Evolutionary conservation across 306 rosid genomes (phyloP).

Genomic region (Ormosia emarginata): DNA sequence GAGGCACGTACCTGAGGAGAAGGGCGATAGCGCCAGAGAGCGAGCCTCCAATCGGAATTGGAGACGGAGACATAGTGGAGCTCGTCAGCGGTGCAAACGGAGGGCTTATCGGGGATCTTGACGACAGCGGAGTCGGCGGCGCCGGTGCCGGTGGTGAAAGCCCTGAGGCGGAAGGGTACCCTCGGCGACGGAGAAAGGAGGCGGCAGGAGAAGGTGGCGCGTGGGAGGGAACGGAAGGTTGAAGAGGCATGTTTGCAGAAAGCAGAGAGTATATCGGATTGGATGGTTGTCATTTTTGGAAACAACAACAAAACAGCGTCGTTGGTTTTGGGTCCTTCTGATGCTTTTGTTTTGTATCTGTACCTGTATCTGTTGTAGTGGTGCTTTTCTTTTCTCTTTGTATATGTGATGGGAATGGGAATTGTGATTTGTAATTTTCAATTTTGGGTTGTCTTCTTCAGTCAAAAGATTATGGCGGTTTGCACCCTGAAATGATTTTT

Average conservation of each 20-base stretch:
- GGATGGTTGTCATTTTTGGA: slow-evolving; percentile 53
- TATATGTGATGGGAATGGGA: too few relatives aligned
- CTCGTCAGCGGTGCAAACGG: slow-evolving; percentile 93
- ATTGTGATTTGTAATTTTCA: neutral
- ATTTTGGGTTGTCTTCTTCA: neutral
- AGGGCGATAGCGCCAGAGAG: slow-evolving; percentile 96
- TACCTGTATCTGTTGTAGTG: too few relatives aligned
- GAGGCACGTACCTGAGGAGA: slow-evolving; percentile 48
- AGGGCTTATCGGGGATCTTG: slow-evolving; percentile 60
- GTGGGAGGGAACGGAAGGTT: slow-evolving; percentile 40
- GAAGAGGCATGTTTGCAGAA: slow-evolving; percentile 39
- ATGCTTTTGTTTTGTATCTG: too few relatives aligned
- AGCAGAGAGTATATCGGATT: slow-evolving; percentile 50
- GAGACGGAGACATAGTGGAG: slow-evolving; percentile 85
- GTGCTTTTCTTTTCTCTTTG: neutral
- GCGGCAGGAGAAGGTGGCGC: slow-evolving; percentile 33
- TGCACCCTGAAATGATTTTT: neutral
- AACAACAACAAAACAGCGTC: neutral
- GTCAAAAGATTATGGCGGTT: neutral
- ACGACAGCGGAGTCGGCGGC: slow-evolving; percentile 11
- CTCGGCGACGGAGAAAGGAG: neutral
- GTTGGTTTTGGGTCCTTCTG: neutral
- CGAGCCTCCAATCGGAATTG: slow-evolving; percentile 82
- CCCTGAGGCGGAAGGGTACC: slow-evolving; percentile 41
- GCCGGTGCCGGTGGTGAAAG: slow-evolving; percentile 50